Base-by-base conservation (phyloP, 1,284 basidiomycete genomes). In the Hemileia vastatrix region DNA sequence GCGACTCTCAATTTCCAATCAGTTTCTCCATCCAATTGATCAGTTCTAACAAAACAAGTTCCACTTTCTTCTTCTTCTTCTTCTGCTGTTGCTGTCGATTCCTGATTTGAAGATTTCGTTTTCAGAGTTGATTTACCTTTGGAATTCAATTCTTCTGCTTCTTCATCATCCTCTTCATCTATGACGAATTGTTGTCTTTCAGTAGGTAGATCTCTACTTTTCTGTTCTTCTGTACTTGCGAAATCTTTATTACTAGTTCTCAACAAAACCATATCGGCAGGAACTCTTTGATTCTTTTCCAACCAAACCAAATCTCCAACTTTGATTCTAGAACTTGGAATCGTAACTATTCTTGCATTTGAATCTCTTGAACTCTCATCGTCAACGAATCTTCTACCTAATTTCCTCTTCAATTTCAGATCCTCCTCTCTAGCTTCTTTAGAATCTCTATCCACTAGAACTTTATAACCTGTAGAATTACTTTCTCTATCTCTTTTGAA, bases 1-100 rank as follows among this genome's bases (percentile, higher is more conserved):
- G 94, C 92, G 1, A 95, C 86, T 6, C 90, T 84, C 56, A 97
- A 79, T 76, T 98, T 98, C 94, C 94, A 98, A 71, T 97, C 94
- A 1, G 94, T 98, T 77, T 98, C 94, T 49, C 94, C 94, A 69
- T 98, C 94, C 9, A 98, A 81, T 73, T 98, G 94, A 77, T 98
- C 94, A 0, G 94, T 98, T 5, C 94, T 82, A 57, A 98, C 88
- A 76, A 98, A 98, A 75, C 94, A 97, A 1, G 92, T 93, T 1
- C 95, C 94, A 33, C 86, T 84, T 3, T 82, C 77, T 67, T 91
- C 92, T n/a, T n/a, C n/a, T n/a, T n/a, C n/a, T n/a, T 61, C 24
- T 15, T 49, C 55, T n/a, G 6, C 54, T 65, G 8, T 67, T 66
- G 13, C 57, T 27, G 40, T 47, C 23, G 49, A 47, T 44, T 58